Conservation (phyloP, 805 yeast species). For the Suhomyces faveliae region DNA sequence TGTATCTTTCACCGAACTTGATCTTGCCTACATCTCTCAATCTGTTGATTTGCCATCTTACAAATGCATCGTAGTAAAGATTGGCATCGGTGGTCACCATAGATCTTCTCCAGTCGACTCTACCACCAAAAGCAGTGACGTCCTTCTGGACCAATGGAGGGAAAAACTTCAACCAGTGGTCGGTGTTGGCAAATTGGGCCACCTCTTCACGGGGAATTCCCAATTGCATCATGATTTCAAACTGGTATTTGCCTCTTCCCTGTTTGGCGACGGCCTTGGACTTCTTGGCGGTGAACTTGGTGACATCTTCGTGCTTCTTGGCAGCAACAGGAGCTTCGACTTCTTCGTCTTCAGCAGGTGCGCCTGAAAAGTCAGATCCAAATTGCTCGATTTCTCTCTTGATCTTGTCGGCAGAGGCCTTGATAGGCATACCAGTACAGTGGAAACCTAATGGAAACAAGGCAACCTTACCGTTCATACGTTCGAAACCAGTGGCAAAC, state of each 20-base stretch:
- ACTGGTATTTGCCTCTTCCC: slow-evolving; percentile 92
- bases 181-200: slow-evolving; percentile 85
- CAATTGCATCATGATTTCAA: slow-evolving; percentile 91
- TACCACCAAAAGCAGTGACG: slow-evolving; percentile 80
- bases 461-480: slow-evolving; percentile 91
- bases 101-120: slow-evolving; percentile 98
- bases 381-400: slow-evolving; percentile 89
- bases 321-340: slow-evolving; percentile 24
- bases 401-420: slow-evolving; percentile 93
- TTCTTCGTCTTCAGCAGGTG: slow-evolving; percentile 62
- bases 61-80: slow-evolving; percentile 91
- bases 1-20: slow-evolving; percentile 97
- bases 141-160: slow-evolving; percentile 85
- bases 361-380: slow-evolving; percentile 75
- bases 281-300: slow-evolving; percentile 90
- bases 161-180: slow-evolving; percentile 86
- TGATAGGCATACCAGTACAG: slow-evolving; percentile 99
- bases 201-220: slow-evolving; percentile 86
- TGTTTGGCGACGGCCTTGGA: slow-evolving; percentile 92
- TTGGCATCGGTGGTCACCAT: slow-evolving; percentile 93
- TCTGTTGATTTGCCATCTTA: slow-evolving; percentile 94
- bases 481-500: slow-evolving; percentile 87
- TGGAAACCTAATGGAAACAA: slow-evolving; percentile 97
- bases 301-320: slow-evolving; percentile 64
- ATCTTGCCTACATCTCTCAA: slow-evolving; percentile 84